Evolutionary conservation across 2,329 filamentous ascomycete genomes (phyloP), one percentile per base, ranked within the genome.

Genomic region (Botrytis byssoidea): DNA sequence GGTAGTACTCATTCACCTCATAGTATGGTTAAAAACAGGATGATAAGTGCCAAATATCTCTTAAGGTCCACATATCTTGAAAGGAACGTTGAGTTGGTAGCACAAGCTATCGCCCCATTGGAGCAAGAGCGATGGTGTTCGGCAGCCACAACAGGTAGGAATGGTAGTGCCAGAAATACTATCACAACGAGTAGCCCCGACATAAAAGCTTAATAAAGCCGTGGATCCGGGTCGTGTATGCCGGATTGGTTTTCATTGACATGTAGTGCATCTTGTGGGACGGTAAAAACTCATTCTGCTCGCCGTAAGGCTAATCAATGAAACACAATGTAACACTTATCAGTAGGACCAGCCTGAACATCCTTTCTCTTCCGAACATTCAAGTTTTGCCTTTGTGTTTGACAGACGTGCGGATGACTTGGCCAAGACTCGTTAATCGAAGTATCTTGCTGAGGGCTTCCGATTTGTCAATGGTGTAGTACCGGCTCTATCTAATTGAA

Each of bases 371-470:
- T 55, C 66, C 66, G 48, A 42, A 42, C 1, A 55, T 2, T 68
- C 35, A 42, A 68, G 35, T 25, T 57, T 42, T 57, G 1, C 29
- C 14, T 29, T 55, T 57, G 46, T 29, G 46, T 68, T 68, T 68
- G 48, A 68, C 48, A 57, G 35, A 42, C 29, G 48, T 68, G 35
- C 66, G 35, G 48, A 8, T 57, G 66, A 42, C 35, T 68, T 68
- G 20, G 48, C 35, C 48, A 68, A 55, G 35, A 40, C 48, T 40
- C 66, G 10, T 57, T 37, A 68, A 68, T 68, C 48, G 48, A 40
- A n/a, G 20, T 42, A 10, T 55, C 40, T 57, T 68, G n/a, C 40
- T 18, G 25, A 29, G 35, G 5, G 18, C 3, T 55, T n/a, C 35
- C 25, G 14, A 22, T 55, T 68, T 57, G 35, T 57, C 1, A 8